A percentile compares a stretch with the other conserved stretches of the same genome.
Conservation (phyloP, 768 basidiomycete species). For the Stropharia rugosoannulata region DNA sequence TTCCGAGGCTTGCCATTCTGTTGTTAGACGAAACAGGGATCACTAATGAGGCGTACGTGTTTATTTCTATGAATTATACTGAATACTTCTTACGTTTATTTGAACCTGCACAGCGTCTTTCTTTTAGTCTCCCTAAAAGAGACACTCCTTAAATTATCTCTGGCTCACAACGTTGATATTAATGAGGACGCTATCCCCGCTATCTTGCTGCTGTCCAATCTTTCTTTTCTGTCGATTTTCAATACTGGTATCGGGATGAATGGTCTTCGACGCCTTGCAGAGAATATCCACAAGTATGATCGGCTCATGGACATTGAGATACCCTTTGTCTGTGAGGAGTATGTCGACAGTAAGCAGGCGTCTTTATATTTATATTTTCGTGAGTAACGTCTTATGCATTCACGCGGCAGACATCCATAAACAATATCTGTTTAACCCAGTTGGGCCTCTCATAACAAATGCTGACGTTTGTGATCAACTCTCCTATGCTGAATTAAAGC, state of each 20-base stretch:
- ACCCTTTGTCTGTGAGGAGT: conserved; percentile 49
- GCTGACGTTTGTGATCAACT: conserved; percentile 40
- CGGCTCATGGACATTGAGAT: conserved; percentile 52
- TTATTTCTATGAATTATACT: background rate
- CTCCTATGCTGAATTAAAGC: conserved; percentile 45
- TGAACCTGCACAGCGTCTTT: conserved; percentile 42
- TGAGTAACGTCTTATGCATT: background rate
- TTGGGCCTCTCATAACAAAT: conserved; percentile 49
- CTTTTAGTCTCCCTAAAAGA: conserved; percentile 55
- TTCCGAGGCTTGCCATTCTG: conserved; percentile 48
- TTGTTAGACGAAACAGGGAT: conserved; percentile 53
- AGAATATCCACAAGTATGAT: conserved; percentile 30
- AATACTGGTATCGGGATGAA: conserved; percentile 56
- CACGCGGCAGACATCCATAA: conserved; percentile 38
- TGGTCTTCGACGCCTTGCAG: conserved; percentile 54
- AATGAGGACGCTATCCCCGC: conserved; percentile 58
- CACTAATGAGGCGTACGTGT: conserved; percentile 58
- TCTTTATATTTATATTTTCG: background rate
- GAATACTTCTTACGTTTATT: background rate
- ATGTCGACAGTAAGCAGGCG: conserved; percentile 47
- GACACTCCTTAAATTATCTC: conserved; percentile 49
- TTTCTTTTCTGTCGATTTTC: conserved; percentile 49
- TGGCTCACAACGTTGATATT: conserved; percentile 52
- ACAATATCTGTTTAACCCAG: conserved; percentile 46
- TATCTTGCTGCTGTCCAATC: conserved; percentile 43